A percentile compares a stretch with the other conserved stretches of the same genome.
Evolutionary conservation across 2,329 filamentous ascomycete genomes (phyloP).

Genomic region (Spiromastix sp.): DNA sequence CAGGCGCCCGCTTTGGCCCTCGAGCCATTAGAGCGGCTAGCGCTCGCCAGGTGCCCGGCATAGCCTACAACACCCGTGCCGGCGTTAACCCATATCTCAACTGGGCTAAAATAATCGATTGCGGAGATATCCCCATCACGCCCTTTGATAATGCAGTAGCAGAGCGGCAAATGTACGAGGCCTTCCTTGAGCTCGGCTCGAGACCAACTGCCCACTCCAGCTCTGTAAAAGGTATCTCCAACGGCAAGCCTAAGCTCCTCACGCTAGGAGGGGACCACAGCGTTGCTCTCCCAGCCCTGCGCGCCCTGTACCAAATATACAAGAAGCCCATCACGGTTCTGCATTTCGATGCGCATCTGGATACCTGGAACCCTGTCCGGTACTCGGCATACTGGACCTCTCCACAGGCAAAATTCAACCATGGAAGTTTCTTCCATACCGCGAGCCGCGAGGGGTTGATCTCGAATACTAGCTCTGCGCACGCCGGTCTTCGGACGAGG

Average conservation of each 20-base stretch:
- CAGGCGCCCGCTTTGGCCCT: slow-evolving; percentile 71
- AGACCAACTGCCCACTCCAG: slow-evolving; percentile 26
- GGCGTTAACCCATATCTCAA: slow-evolving; percentile 71
- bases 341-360: slow-evolving; percentile 70
- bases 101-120: slow-evolving; percentile 75
- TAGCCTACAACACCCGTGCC: slow-evolving; percentile 74
- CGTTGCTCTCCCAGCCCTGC: slow-evolving; percentile 57
- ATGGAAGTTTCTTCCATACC: slow-evolving; percentile 88
- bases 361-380: slow-evolving; percentile 71
- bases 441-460: slow-evolving; percentile 73
- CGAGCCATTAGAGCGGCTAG: slow-evolving; percentile 79
- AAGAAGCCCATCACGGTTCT: slow-evolving; percentile 56
- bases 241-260: slow-evolving; percentile 45
- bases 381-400: slow-evolving; percentile 69
- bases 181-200: slow-evolving; percentile 58
- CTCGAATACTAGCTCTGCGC: slow-evolving; percentile 62
- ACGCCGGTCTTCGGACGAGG: slow-evolving; percentile 72
- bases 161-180: slow-evolving; percentile 71
- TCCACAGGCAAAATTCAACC: slow-evolving; percentile 66
- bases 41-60: slow-evolving; percentile 65
- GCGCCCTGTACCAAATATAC: slow-evolving; percentile 54
- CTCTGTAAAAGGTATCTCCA: slow-evolving; percentile 22
- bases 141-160: slow-evolving; percentile 81
- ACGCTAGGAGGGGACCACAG: slow-evolving; percentile 67
- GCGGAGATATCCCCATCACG: slow-evolving; percentile 79